These are phyloP conservation scores for Orbilia quercus DNA, from an alignment of 2,329 filamentous ascomycete genomes.

Conservation along the genomic window DNA sequence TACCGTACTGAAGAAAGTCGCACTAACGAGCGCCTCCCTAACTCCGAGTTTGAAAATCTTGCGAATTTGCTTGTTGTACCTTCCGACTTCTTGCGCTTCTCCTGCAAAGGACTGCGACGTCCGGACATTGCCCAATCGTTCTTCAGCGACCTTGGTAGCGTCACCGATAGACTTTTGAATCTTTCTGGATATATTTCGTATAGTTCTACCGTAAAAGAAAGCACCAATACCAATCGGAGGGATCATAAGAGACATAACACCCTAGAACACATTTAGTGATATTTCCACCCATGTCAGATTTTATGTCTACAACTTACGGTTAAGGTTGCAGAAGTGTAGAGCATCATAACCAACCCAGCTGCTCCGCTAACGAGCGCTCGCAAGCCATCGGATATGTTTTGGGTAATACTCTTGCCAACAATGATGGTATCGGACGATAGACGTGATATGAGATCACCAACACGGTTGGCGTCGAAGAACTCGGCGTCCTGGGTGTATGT, in stretches of 20 bases:
- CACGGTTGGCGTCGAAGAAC: slow-evolving; percentile 97
- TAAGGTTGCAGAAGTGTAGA: slow-evolving; percentile 80
- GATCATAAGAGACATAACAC: slow-evolving; percentile 77
- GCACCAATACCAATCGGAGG: slow-evolving; percentile 90
- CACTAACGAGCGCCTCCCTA: slow-evolving; percentile 85
- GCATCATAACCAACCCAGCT: slow-evolving; percentile 91
- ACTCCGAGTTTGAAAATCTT: slow-evolving; percentile 91
- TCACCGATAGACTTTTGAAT: slow-evolving; percentile 95
- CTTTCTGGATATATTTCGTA: slow-evolving; percentile 87
- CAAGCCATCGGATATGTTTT: slow-evolving; percentile 96
- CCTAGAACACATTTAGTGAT: slow-evolving; percentile 22
- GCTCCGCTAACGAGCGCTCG: slow-evolving; percentile 87
- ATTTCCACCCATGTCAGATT: background rate
- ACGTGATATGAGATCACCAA: slow-evolving; percentile 94
- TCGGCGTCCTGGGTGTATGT: slow-evolving; percentile 98
- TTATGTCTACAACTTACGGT: slow-evolving; percentile 26
- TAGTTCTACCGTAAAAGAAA: slow-evolving; percentile 88
- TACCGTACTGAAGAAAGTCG: slow-evolving; percentile 82
- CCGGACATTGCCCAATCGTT: slow-evolving; percentile 94
- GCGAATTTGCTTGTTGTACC: slow-evolving; percentile 92
- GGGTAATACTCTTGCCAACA: slow-evolving; percentile 97
- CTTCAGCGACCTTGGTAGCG: slow-evolving; percentile 96
- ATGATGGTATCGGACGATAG: slow-evolving; percentile 97
- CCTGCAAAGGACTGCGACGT: slow-evolving; percentile 97
- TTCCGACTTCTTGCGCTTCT: slow-evolving; percentile 86